Evolutionary conservation across 441 rosid genomes (phyloP), one percentile per base, ranked within the genome.

Genomic region (Pelargonium myrrhifolium): DNA sequence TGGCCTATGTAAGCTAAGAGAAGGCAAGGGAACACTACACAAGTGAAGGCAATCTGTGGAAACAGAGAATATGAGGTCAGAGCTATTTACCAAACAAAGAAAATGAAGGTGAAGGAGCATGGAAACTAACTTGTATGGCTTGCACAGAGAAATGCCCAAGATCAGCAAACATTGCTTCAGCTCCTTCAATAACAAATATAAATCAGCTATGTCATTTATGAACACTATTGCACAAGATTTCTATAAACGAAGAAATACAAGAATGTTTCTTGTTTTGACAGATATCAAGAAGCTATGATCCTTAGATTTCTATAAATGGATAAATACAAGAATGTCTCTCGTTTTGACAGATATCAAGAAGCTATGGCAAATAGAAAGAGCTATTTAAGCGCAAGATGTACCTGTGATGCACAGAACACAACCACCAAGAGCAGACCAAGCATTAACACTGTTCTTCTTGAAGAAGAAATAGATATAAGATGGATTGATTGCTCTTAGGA

Each of bases 121-220:
- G 59, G 28, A 67, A 51, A 31, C 39, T 62, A 73, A 92, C 97
- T 92, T 94, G 97, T 77, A 91, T 88, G 65, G 99, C 70, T 75
- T 64, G 78, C 55, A 94, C 96, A 17, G 92, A 84, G 83, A 94
- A 94, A 83, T 91, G 97, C 68, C 99, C 97, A 11, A 94, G 81
- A 81, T 94, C 99, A 66, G 97, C 97, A 83, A 94, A 89, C 99
- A 94, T 91, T 17, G 99, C 99, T 85, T 94, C 99, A 2, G 96
- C 93, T 68, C 99, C 99, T 94, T 83, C 64, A 72, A 42, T 24
- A 74, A 40, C 21, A 59, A 1, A 56, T 21, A 40, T n/a, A 6
- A 49, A 71, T 26, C 53, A 31, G 35, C 28, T 71, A 53, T 0
- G 24, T 21, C 66, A 12, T n/a, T n/a, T n/a, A n/a, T n/a, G n/a